Percentiles rank a stretch among this genome's conserved stretches.
These are phyloP conservation scores for Cadophora malorum DNA, from an alignment of 2,329 filamentous ascomycete species.

Conservation along the genomic window DNA sequence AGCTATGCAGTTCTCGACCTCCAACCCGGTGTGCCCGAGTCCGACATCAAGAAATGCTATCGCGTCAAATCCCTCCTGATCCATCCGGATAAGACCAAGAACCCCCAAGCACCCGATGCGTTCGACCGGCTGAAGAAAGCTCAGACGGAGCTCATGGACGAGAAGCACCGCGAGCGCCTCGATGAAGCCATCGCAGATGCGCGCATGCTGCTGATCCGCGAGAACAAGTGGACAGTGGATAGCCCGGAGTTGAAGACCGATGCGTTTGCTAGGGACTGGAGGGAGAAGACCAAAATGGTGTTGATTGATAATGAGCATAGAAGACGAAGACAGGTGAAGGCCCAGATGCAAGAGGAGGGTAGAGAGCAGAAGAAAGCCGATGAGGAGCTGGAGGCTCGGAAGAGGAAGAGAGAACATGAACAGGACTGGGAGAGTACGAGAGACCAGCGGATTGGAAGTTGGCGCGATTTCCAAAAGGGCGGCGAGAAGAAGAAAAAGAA, in stretches of 20 bases:
- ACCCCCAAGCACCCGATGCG: conserved; percentile 88
- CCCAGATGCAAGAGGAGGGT: conserved; percentile 95
- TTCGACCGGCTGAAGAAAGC: conserved; percentile 98
- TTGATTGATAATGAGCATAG: conserved; percentile 92
- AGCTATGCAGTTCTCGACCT: conserved; percentile 95
- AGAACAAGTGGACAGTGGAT: conserved; percentile 92
- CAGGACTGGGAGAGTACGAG: conserved; percentile 94
- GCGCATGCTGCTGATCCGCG: conserved; percentile 90
- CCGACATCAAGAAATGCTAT: conserved; percentile 93
- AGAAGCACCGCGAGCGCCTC: conserved; percentile 84
- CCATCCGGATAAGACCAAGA: conserved; percentile 97
- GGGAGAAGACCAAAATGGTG: conserved; percentile 86
- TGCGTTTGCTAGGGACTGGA: conserved; percentile 85
- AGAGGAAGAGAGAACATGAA: conserved; percentile 89
- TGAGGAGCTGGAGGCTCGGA: conserved; percentile 80
- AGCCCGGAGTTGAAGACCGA: conserved; percentile 84
- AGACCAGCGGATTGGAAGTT: conserved; percentile 90
- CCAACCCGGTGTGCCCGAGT: conserved; percentile 92
- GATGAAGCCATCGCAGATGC: conserved; percentile 97
- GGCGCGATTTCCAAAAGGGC: conserved; percentile 89
- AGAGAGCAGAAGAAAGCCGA: conserved; percentile 86
- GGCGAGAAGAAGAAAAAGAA: conserved; percentile 72
- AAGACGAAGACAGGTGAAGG: conserved; percentile 83
- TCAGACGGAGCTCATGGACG: conserved; percentile 88
- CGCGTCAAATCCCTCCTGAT: conserved; percentile 98